phyloP scores from a whole-genome alignment of 352 stramenopile genomes.

The Phytophthora syringae region DNA sequence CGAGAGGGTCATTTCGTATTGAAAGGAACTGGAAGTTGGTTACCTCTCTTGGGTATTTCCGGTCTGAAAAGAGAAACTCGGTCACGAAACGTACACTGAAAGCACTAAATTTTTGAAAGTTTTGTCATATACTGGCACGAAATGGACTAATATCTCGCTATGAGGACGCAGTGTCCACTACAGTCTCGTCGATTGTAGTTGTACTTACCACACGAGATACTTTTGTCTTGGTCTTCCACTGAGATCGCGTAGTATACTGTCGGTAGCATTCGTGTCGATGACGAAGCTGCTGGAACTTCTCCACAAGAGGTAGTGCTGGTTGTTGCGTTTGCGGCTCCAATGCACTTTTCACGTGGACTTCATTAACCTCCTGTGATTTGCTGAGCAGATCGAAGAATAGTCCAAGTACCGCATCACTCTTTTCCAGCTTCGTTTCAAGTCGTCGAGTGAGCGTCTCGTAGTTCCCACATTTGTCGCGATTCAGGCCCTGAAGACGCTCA shows the following conservation, averaged over 20 bases:
- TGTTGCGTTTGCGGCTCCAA: background rate
- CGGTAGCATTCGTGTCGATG: constrained; percentile 69
- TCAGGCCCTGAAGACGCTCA: constrained; percentile 43
- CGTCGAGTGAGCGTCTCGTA: constrained; percentile 31
- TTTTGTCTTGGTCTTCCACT: constrained; percentile 40
- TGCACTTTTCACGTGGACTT: background rate
- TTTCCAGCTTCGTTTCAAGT: constrained; percentile 47
- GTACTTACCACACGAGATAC: constrained; percentile 14
- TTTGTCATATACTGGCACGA: background rate
- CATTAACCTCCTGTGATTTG: background rate
- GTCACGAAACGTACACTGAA: background rate
- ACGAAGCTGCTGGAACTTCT: constrained; percentile 42
- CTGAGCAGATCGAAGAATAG: constrained; percentile 49
- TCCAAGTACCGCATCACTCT: constrained; percentile 53
- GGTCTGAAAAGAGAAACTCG: background rate
- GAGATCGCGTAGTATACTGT: constrained; percentile 46
- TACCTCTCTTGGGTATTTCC: background rate
- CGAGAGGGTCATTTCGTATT: constrained; percentile 6
- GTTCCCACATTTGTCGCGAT: constrained; percentile 11
- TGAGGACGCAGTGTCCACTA: constrained; percentile 8
- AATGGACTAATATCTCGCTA: background rate
- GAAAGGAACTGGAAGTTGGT: background rate
- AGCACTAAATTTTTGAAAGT: too few relatives aligned
- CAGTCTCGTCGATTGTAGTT: background rate
- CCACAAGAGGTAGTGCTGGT: background rate